Evolutionary conservation across 768 basidiomycete genomes (phyloP).

Genomic region (Boletus pseudo-olivaceus): DNA sequence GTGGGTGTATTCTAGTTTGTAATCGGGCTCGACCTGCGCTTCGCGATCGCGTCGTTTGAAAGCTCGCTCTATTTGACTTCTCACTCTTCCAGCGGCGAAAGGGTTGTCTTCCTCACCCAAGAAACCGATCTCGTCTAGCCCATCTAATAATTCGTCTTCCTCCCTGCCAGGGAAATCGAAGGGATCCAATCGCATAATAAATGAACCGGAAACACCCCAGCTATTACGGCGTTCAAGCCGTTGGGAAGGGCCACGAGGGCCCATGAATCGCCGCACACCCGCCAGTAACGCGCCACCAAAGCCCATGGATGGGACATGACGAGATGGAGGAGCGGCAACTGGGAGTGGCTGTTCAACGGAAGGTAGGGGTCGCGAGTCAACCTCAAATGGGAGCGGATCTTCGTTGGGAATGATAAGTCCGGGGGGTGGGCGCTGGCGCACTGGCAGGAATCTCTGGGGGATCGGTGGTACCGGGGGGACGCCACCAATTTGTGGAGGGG

Average conservation of each 20-base stretch:
- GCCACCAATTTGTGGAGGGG: slow-evolving; percentile 35
- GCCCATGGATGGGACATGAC: slow-evolving; percentile 57
- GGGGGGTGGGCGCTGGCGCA: slow-evolving; percentile 34
- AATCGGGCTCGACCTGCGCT: slow-evolving; percentile 37
- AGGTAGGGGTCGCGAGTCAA: slow-evolving; percentile 21
- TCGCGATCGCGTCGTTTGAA: slow-evolving; percentile 20
- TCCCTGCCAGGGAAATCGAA: slow-evolving; percentile 17
- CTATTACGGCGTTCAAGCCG: slow-evolving; percentile 12
- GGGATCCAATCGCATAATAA: slow-evolving; percentile 31
- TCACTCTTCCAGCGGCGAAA: slow-evolving; percentile 12
- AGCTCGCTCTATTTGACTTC: slow-evolving; percentile 19
- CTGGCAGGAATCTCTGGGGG: slow-evolving; percentile 39
- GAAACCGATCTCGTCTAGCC: slow-evolving; percentile 16
- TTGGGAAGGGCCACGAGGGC: slow-evolving; percentile 9
- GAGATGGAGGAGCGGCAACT: slow-evolving; percentile 47
- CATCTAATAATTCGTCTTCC: slow-evolving; percentile 15
- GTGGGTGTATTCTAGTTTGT: slow-evolving; percentile 64
- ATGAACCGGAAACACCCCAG: slow-evolving; percentile 26
- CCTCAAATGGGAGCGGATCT: slow-evolving; percentile 53
- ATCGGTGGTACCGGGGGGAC: slow-evolving; percentile 58
- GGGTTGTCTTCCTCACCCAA: slow-evolving; percentile 13
- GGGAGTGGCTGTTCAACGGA: slow-evolving; percentile 25
- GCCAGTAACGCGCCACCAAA: slow-evolving; percentile 63
- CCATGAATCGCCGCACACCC: slow-evolving; percentile 30
- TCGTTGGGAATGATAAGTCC: slow-evolving; percentile 50